phyloP scores from a whole-genome alignment of 345 rosid species.

The Dipteronia sinensis region DNA sequence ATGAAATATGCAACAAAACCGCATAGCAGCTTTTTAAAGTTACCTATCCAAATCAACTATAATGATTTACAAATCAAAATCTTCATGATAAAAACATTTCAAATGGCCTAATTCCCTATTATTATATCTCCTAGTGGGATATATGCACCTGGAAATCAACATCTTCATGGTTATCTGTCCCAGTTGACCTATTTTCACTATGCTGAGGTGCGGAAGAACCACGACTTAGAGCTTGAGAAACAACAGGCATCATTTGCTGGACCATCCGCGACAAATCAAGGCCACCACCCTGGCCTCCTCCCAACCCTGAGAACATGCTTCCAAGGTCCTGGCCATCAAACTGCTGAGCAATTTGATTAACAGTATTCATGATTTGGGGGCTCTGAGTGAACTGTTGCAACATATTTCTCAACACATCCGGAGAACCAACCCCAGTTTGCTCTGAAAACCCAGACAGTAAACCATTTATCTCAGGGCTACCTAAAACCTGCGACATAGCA shows the following conservation, averaged over 20 bases:
- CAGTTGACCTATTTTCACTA: slow-evolving; percentile 26
- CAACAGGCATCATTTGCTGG: slow-evolving; percentile 95
- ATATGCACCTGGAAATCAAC: slow-evolving; percentile 50
- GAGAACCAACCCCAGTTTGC: slow-evolving; percentile 81
- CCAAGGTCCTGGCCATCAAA: slow-evolving; percentile 74
- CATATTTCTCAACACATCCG: slow-evolving; percentile 78
- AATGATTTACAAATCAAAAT: not conserved
- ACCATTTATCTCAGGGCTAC: slow-evolving; percentile 68
- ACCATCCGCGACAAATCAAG: slow-evolving; percentile 81
- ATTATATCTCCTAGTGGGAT: not conserved
- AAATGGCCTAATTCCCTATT: not conserved
- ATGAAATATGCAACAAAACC: not conserved
- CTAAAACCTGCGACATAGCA: slow-evolving; percentile 71
- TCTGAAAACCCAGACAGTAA: slow-evolving; percentile 69
- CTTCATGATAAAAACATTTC: not conserved
- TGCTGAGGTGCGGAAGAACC: slow-evolving; percentile 39
- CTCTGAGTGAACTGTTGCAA: slow-evolving; percentile 79
- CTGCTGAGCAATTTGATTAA: slow-evolving; percentile 89
- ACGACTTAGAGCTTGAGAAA: slow-evolving; percentile 72
- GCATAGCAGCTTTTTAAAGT: not conserved
- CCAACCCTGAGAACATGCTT: slow-evolving; percentile 66
- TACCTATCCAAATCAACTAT: not conserved
- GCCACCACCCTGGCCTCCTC: slow-evolving; percentile 60
- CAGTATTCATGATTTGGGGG: slow-evolving; percentile 84
- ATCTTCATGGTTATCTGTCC: slow-evolving; percentile 30